phyloP scores from a whole-genome alignment of 2,329 filamentous ascomycete species.

The Penicillium sp. region DNA sequence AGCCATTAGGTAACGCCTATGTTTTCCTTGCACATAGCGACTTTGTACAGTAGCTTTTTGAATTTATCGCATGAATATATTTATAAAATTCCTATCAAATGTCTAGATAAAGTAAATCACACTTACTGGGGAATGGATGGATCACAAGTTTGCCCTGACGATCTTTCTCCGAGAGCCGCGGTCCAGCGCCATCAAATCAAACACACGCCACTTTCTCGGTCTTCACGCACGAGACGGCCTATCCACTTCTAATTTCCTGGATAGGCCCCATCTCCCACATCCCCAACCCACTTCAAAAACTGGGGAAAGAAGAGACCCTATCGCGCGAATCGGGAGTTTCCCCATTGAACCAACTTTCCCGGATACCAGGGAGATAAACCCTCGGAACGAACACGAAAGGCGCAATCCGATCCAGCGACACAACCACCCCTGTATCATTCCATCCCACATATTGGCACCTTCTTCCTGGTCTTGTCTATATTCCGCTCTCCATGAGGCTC shows the following conservation, averaged over 20 bases:
- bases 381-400: not conserved
- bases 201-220: constrained; percentile 18
- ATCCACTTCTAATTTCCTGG: not conserved
- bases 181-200: constrained; percentile 19
- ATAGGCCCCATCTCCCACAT: not conserved
- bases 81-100: not conserved
- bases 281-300: not conserved
- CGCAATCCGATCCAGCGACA: not conserved
- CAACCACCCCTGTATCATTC: not conserved
- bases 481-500: constrained; percentile 29
- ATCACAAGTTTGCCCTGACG: constrained; percentile 31
- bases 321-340: not conserved
- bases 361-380: not conserved
- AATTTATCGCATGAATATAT: not conserved
- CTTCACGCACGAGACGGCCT: constrained; percentile 10
- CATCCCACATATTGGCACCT: not conserved
- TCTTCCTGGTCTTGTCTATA: not conserved
- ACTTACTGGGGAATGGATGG: not conserved
- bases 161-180: constrained; percentile 34
- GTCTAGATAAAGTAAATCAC: no score
- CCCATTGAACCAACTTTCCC: not conserved
- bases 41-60: constrained; percentile 9
- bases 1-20: not conserved
- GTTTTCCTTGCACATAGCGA: not conserved
- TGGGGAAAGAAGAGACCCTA: not conserved